Evolutionary conservation across 2,329 filamentous ascomycete species (phyloP).

Genomic region (Aspergillus aculeatus): DNA sequence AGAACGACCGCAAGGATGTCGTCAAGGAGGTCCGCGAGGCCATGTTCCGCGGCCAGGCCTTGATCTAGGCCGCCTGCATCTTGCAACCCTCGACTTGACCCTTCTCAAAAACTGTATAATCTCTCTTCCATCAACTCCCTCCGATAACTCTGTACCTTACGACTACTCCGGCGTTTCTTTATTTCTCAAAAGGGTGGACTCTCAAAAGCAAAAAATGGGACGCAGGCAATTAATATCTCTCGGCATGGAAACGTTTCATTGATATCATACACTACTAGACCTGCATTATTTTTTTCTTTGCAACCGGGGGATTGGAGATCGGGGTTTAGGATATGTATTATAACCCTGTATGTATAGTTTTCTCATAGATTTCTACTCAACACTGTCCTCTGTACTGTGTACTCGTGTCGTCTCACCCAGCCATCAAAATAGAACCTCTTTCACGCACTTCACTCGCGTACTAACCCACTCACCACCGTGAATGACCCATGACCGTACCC

Average conservation of each 20-base stretch:
- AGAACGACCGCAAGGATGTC: slow-evolving; percentile 83
- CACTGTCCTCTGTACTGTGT: too few relatives aligned
- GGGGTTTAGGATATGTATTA: not conserved
- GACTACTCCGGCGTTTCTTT: not conserved
- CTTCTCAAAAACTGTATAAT: not conserved
- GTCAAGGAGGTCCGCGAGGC: slow-evolving; percentile 88
- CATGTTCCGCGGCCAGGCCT: slow-evolving; percentile 77
- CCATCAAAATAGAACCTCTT: too few relatives aligned
- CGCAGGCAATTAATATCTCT: not conserved
- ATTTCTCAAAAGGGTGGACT: too few relatives aligned
- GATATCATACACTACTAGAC: not conserved
- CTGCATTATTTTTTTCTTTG: not conserved
- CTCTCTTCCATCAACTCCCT: not conserved
- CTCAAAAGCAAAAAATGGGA: too few relatives aligned
- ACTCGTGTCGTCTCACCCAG: too few relatives aligned
- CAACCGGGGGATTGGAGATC: too few relatives aligned
- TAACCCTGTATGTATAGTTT: not conserved
- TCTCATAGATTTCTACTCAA: not conserved
- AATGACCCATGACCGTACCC: too few relatives aligned
- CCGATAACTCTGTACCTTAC: not conserved
- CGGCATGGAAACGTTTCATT: not conserved
- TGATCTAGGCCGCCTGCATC: slow-evolving; percentile 41
- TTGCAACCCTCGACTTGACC: not conserved
- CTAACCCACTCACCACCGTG: not conserved
- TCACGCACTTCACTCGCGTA: not conserved